A percentile compares a stretch with the other conserved stretches of the same genome.
These are phyloP conservation scores for Hyphopichia fennica DNA, from an alignment of 1,139 yeast genomes.

Conservation along the genomic window DNA sequence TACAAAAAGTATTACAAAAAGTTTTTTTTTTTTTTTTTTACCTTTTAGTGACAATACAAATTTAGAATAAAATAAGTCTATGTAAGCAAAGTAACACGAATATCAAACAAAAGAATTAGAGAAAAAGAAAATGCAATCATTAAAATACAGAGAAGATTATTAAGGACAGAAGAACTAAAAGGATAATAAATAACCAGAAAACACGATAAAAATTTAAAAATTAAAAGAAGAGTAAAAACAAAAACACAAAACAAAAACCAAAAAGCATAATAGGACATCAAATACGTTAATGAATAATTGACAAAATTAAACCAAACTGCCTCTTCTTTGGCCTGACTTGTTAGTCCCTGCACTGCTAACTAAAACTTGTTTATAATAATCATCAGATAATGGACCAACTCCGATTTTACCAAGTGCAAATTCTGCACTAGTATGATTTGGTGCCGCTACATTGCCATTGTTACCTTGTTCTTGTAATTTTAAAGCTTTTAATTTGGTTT, in stretches of 20 bases:
- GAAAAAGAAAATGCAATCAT: conserved; percentile 3
- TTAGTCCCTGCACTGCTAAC: conserved; percentile 29
- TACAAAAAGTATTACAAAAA: too few relatives aligned
- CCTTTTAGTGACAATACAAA: too few relatives aligned
- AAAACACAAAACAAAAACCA: not conserved
- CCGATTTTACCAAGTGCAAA: conserved; percentile 74
- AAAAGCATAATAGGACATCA: not conserved
- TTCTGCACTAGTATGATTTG: conserved; percentile 79
- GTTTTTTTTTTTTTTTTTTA: too few relatives aligned
- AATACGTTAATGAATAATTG: not conserved
- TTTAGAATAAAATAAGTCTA: too few relatives aligned
- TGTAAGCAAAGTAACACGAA: too few relatives aligned
- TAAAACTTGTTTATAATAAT: conserved; percentile 40
- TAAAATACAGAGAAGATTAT: not conserved
- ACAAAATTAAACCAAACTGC: conserved; percentile 13
- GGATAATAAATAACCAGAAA: conserved; percentile 1
- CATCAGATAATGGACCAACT: conserved; percentile 71
- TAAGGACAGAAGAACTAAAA: conserved; percentile 1
- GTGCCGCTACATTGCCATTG: conserved; percentile 34
- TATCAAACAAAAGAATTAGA: conserved; percentile 3
- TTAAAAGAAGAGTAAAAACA: not conserved
- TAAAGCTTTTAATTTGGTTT: conserved; percentile 57
- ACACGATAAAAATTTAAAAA: not conserved
- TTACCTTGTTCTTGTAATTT: conserved; percentile 33
- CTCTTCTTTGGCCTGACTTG: conserved; percentile 22